A percentile compares a stretch with the other conserved stretches of the same genome.
phyloP scores from a whole-genome alignment of 768 basidiomycete genomes.

The Polyporus arcularius region DNA sequence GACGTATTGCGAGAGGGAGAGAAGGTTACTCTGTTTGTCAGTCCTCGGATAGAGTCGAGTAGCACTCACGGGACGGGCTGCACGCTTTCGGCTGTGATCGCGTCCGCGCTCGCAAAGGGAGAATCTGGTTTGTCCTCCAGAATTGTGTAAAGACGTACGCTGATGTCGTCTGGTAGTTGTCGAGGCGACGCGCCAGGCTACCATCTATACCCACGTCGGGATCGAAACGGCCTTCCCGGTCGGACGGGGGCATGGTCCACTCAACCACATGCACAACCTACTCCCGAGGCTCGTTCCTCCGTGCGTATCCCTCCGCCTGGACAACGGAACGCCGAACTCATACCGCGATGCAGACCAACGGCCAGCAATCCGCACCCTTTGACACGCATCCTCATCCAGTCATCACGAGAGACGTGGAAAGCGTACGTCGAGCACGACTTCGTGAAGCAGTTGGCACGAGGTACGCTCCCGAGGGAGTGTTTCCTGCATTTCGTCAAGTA shows the following conservation, averaged over 20 bases:
- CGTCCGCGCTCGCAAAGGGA: conserved; percentile 61
- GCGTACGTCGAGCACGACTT: conserved; percentile 84
- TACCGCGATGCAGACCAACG: conserved; percentile 48
- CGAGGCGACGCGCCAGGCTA: conserved; percentile 61
- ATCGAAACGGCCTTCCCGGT: conserved; percentile 69
- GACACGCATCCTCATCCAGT: conserved; percentile 60
- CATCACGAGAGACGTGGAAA: conserved; percentile 60
- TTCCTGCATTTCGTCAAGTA: conserved; percentile 89
- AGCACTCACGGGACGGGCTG: conserved; percentile 94
- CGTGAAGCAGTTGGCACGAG: conserved; percentile 71
- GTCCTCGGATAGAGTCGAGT: conserved; percentile 61
- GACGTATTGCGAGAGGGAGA: conserved; percentile 56
- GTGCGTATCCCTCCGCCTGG: conserved; percentile 41
- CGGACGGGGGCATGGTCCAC: conserved; percentile 78
- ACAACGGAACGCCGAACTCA: not conserved
- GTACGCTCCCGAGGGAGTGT: conserved; percentile 60
- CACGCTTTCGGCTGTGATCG: conserved; percentile 84
- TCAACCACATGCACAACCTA: conserved; percentile 81
- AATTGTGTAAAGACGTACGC: not conserved
- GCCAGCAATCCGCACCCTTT: conserved; percentile 67
- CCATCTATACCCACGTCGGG: conserved; percentile 70
- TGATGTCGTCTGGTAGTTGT: conserved; percentile 39
- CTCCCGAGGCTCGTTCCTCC: conserved; percentile 48
- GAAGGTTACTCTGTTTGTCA: conserved; percentile 52
- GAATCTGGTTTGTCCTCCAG: conserved; percentile 17